Evolutionary conservation across 495 filamentous ascomycete species (phyloP).

Genomic region (Aspergillus leporis): DNA sequence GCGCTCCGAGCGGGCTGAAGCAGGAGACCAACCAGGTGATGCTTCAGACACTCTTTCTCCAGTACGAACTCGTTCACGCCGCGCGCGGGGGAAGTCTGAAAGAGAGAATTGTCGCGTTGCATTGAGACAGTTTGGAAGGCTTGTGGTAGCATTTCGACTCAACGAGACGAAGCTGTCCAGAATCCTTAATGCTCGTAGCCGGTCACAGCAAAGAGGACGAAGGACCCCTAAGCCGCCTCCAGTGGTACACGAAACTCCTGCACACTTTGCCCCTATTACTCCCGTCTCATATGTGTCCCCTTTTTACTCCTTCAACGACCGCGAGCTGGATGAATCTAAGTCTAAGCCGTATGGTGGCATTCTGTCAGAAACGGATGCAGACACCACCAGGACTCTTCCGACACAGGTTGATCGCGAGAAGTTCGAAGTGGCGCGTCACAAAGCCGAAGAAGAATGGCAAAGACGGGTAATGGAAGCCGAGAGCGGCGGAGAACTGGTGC

Average conservation of each 20-base stretch:
- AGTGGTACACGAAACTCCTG: conserved; percentile 35
- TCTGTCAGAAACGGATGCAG: conserved; percentile 81
- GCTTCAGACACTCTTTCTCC: conserved; percentile 27
- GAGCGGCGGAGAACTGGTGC: conserved; percentile 45
- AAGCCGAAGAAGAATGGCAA: conserved; percentile 91
- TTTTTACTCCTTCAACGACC: conserved; percentile 83
- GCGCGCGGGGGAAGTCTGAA: conserved; percentile 32
- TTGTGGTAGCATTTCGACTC: conserved; percentile 62
- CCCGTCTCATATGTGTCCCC: conserved; percentile 62
- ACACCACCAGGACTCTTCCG: conserved; percentile 86
- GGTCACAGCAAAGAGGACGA: conserved; percentile 36
- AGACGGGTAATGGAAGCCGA: conserved; percentile 53
- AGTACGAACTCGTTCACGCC: conserved; percentile 38
- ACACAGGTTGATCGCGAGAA: conserved; percentile 72
- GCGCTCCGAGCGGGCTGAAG: conserved; percentile 24
- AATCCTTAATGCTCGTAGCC: conserved; percentile 50
- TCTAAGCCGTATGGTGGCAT: conserved; percentile 96
- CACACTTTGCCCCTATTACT: conserved; percentile 48
- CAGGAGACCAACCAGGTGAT: conserved; percentile 22
- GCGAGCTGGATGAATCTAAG: conserved; percentile 84
- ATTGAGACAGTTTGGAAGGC: conserved; percentile 38
- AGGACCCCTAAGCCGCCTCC: conserved; percentile 39
- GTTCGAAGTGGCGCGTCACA: conserved; percentile 85
- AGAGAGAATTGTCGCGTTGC: conserved; percentile 41
- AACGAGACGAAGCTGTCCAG: conserved; percentile 57